Base-by-base conservation (phyloP, 192 early-diverging fungal genomes). In the Hyaloraphidium curvatum region DNA sequence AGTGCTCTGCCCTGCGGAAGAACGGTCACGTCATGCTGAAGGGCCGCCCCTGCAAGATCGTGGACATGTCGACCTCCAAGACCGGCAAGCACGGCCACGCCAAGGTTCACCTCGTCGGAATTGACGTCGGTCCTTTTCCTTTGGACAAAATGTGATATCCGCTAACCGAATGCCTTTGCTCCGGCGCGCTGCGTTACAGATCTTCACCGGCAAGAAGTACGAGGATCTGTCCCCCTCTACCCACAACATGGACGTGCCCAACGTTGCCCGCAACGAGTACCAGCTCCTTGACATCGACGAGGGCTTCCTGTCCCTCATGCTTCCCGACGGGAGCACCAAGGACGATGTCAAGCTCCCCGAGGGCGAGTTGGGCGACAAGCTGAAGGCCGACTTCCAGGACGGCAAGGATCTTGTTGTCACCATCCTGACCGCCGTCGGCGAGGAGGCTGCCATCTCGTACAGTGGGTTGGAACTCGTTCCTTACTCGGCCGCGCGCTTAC, bases 71-170 rank as follows among this genome's bases (percentile, higher is more conserved):
- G 52, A 99, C 95, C 72, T 97, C 92, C 74, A 99, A 99, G 84
- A 99, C 95, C 61, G 95, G 95, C 66, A 99, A 99, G 89, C 95
- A 99, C 87, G 95, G 92, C 55, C 95, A 98, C 81, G 95, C 95
- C 75, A 98, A 98, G 90, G 94, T 98, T 57, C 77, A 96, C 74
- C 68, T 91, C 67, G 79, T 81, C 28, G 91, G 75, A 58, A 79
- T 81, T 55, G 91, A 97, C 69, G 68, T 70, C 19, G 43, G 63
- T 63, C 11, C 14, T 29, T 26, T 25, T 14, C 27, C 21, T 1
- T 50, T 55, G 22, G 58, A 57, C 55, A 55, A 40, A 23, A 56
- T 31, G n/a, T 55, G 31, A 52, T 31, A 31, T 58, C 25, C 2
- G 16, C 27, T 43, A 19, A 40, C 17, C 22, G 9, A 7, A 11